Percentiles rank a stretch among this genome's conserved stretches.
Conservation (phyloP, 768 basidiomycete species). For the Coprinopsis sp. region DNA sequence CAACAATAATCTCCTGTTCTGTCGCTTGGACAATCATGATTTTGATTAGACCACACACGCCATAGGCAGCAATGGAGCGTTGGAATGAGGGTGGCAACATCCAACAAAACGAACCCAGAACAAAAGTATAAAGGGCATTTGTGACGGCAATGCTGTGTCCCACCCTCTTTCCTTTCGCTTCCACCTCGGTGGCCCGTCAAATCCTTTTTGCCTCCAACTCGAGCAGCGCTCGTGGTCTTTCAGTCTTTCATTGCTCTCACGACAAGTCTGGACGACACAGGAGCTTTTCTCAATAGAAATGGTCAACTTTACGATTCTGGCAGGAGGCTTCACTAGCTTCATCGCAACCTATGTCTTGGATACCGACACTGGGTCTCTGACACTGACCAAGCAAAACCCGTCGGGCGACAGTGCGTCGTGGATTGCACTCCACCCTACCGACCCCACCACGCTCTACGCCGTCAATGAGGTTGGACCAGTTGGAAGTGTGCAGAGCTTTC, state of each 20-base stretch:
- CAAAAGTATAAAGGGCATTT: no score
- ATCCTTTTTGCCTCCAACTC: not conserved
- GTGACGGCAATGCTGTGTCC: conserved; percentile 3
- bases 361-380: conserved; percentile 8
- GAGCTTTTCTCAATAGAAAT: no score
- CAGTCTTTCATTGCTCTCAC: no score
- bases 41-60: no score
- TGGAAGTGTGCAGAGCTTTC: conserved; percentile 54
- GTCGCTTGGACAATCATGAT: no score
- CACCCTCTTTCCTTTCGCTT: not conserved
- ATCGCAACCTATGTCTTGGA: conserved; percentile 59
- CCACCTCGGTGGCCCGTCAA: not conserved
- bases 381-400: conserved; percentile 39
- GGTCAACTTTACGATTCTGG: conserved; percentile 67
- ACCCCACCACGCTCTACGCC: conserved; percentile 57
- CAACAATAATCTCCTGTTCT: no score
- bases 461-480: conserved; percentile 46
- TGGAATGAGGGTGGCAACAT: no score
- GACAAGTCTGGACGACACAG: no score
- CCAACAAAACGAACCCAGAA: no score
- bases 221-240: no score
- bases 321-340: conserved; percentile 60
- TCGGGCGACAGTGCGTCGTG: conserved; percentile 55
- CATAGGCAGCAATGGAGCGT: no score
- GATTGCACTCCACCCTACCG: conserved; percentile 53